Evolutionary conservation across 2,329 filamentous ascomycete genomes (phyloP), one percentile per base, ranked within the genome.

Genomic region (Calonectria fujianensis): DNA sequence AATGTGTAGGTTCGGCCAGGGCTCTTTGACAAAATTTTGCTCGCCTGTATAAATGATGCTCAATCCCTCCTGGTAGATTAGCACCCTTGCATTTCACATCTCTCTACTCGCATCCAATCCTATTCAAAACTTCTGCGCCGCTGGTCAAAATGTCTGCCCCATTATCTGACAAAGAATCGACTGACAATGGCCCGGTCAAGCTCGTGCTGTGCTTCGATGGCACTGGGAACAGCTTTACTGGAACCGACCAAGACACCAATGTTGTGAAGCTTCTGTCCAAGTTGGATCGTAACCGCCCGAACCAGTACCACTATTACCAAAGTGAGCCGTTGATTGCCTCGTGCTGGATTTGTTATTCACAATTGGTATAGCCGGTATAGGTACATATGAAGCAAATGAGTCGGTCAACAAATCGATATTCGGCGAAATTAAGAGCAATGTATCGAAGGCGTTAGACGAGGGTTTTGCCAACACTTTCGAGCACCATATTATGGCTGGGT

Each of bases 271-370:
- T 91, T 16, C 83, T 87, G 48, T 83, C 82, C 66, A 87, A 87
- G 80, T 76, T 90, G 29, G 87, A 90, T 66, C 85, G 88, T 24
- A 84, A 86, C 63, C 77, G 85, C 37, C 84, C 86, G 3, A 75
- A 83, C 27, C 88, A 89, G 70, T 87, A 84, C 61, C 88, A 89
- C 71, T 90, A 90, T 75, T 90, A 90, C 65, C 88, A 90, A 68
- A 86, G 86, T 87, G 35, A 81, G 82, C 81, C 45, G 5, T 0
- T 5, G 2, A 11, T 10, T 75, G 9, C 32, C 13, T 24, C 41
- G 6, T 48, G 3, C 2, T 20, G 51, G 31, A 3, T 13, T 27
- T n/a, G 14, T 32, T 32, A 5, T 11, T 54, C 10, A 48, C 13
- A n/a, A 4, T 48, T 48, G 9, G 20, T 8, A 45, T 54, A 87